phyloP scores from a whole-genome alignment of 108 stramenopile genomes.

The Stephanodiscus minutulus region DNA sequence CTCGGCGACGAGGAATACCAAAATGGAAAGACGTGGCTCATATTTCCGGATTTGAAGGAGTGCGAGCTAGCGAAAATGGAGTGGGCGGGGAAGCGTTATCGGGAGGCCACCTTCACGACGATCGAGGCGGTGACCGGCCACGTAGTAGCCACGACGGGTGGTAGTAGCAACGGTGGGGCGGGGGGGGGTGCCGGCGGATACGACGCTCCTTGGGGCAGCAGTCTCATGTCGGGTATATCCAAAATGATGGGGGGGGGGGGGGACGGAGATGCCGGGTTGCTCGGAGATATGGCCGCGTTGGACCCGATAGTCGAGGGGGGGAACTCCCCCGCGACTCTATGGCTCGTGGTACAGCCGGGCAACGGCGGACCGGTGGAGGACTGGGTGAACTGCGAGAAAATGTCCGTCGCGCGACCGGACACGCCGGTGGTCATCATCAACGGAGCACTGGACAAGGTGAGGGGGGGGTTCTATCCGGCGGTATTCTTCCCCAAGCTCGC shows the following conservation, averaged over 20 bases:
- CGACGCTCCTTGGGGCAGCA: constrained; percentile 80
- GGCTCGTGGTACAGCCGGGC: constrained; percentile 81
- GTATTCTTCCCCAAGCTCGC: constrained; percentile 85
- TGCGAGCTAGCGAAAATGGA: constrained; percentile 72
- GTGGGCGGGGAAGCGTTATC: constrained; percentile 71
- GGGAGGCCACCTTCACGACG: constrained; percentile 68
- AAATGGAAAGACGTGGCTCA: constrained; percentile 59
- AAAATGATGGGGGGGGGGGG: constrained; percentile 65
- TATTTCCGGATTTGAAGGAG: constrained; percentile 86
- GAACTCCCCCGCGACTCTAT: constrained; percentile 43
- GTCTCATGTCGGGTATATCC: constrained; percentile 63
- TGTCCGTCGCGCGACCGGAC: constrained; percentile 17
- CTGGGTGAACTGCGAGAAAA: constrained; percentile 84
- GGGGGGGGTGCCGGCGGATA: constrained; percentile 26
- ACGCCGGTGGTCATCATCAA: constrained; percentile 68
- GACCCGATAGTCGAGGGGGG: constrained; percentile 53
- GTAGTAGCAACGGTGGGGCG: not conserved
- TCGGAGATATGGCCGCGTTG: constrained; percentile 63
- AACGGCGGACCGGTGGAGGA: constrained; percentile 91
- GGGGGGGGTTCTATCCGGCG: constrained; percentile 79
- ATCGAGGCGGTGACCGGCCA: constrained; percentile 73
- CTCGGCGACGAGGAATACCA: constrained; percentile 29
- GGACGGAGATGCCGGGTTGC: constrained; percentile 63
- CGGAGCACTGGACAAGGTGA: constrained; percentile 88
- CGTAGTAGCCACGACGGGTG: constrained; percentile 35